Base-by-base conservation (phyloP, 2,329 filamentous ascomycete species). In the Cercospora zeina region DNA sequence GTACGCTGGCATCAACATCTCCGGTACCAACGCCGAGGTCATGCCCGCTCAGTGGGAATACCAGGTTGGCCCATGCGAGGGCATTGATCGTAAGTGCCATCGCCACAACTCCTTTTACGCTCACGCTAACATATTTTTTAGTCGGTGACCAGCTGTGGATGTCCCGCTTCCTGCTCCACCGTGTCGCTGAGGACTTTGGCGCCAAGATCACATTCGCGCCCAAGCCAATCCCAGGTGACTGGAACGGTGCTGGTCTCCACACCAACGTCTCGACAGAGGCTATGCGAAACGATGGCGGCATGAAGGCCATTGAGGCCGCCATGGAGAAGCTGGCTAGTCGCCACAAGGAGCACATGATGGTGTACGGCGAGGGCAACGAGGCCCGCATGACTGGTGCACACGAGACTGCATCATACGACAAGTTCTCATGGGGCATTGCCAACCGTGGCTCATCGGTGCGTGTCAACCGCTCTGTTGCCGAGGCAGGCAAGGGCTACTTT, bases 21-120 rank as follows among this genome's bases (percentile, higher is more conserved):
- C 93, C 27, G 95, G 95, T 75, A 97, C 95, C 82, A 99, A 99
- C 80, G 95, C 95, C 69, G 95, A 99, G 85, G 95, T 99, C 75
- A 96, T 97, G 90, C 90, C 92, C 67, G 92, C 90, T 64, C 93
- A 97, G 80, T 97, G 93, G 93, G 93, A 97, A 79, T 97, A 91
- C 87, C 93, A 97, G 78, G 90, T 97, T 73, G 93, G 93, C 62
- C 93, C 93, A 67, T 96, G 91, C 80, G 79, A 82, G 59, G 93
- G 92, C 67, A 97, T 97, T 72, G 82, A 88, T 77, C 89, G 88
- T 90, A 78, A 80, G 86, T 82, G 19, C 39, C 21, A 5, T 19
- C 21, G n/a, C 19, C 39, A 45, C 39, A 9, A 47, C 4, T 14
- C 24, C 6, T n/a, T 45, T 16, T 21, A 30, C 10, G 39, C 5